Conservation (phyloP, 768 basidiomycete species). For the Naematelia aurantialba region DNA sequence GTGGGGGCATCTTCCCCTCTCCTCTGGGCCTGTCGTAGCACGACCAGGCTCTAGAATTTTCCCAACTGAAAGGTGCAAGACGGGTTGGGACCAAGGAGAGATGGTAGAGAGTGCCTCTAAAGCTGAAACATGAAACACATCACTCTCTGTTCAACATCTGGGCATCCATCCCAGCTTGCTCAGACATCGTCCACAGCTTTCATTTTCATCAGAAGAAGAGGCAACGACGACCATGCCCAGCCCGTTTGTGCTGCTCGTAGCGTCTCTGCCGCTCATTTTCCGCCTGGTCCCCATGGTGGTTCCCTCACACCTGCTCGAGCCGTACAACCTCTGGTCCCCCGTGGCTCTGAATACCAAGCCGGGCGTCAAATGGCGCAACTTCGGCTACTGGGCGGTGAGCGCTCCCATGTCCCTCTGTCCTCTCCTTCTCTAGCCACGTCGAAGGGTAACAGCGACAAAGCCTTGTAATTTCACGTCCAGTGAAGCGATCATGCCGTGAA, state of each 20-base stretch:
- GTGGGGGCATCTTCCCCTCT: no score
- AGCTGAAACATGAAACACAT: neutral
- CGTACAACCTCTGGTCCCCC: slow-evolving; percentile 25
- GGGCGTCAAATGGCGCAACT: slow-evolving; percentile 32
- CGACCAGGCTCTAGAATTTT: no score
- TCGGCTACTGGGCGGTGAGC: slow-evolving; percentile 42
- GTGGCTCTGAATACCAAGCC: slow-evolving; percentile 21
- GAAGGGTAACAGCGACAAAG: no score
- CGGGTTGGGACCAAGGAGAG: neutral
- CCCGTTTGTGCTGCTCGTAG: neutral
- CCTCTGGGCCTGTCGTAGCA: no score
- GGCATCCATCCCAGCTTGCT: no score
- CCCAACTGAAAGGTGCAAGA: no score
- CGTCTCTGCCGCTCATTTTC: neutral
- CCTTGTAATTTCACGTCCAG: no score
- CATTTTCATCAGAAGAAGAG: no score
- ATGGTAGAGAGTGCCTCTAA: neutral
- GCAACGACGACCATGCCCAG: neutral
- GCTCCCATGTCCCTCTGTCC: neutral
- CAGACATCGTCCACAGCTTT: no score
- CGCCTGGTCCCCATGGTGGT: slow-evolving; percentile 14
- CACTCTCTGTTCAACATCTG: no score
- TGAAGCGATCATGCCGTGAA: no score
- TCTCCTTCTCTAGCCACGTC: no score
- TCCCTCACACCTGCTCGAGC: slow-evolving; percentile 20